Evolutionary conservation across 768 basidiomycete species (phyloP).

Genomic region (Cystofilobasidium macerans): DNA sequence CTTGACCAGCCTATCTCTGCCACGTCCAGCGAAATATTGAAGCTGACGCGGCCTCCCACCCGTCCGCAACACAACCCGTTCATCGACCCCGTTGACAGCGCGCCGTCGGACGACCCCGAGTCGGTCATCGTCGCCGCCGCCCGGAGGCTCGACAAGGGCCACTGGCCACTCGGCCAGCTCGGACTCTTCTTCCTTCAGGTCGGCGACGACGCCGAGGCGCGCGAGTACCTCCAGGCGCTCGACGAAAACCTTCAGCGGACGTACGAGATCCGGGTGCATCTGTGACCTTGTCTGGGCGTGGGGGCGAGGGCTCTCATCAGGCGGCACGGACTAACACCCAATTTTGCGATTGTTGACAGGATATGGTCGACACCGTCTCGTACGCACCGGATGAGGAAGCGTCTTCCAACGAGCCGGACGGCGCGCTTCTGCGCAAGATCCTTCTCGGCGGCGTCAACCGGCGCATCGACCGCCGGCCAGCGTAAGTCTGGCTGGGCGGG

Average conservation of each 20-base stretch:
- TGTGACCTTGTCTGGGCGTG: neutral
- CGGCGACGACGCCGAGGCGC: slow-evolving; percentile 15
- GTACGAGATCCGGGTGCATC: slow-evolving; percentile 6
- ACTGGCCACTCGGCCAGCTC: slow-evolving; percentile 17
- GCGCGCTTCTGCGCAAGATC: slow-evolving; percentile 17
- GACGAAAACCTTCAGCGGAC: slow-evolving; percentile 6
- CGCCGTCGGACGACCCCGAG: slow-evolving; percentile 14
- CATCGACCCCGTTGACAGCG: neutral
- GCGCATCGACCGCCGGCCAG: slow-evolving; percentile 3
- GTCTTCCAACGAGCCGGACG: neutral
- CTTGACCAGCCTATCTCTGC: no score
- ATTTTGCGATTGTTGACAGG: neutral
- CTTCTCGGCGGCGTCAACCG: slow-evolving; percentile 9
- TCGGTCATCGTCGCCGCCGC: slow-evolving; percentile 8
- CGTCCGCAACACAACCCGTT: slow-evolving; percentile 18
- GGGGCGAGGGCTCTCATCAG: no score
- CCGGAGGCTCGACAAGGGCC: neutral
- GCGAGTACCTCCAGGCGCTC: slow-evolving; percentile 15
- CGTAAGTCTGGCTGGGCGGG: no score
- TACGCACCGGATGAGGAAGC: neutral
- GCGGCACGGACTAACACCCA: neutral
- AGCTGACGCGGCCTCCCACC: neutral
- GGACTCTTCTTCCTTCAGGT: slow-evolving; percentile 17
- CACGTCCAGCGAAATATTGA: neutral
- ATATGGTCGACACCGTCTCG: slow-evolving; percentile 12